Evolutionary conservation across 2,329 filamentous ascomycete species (phyloP).

Genomic region (Botrytis pseudocinerea): DNA sequence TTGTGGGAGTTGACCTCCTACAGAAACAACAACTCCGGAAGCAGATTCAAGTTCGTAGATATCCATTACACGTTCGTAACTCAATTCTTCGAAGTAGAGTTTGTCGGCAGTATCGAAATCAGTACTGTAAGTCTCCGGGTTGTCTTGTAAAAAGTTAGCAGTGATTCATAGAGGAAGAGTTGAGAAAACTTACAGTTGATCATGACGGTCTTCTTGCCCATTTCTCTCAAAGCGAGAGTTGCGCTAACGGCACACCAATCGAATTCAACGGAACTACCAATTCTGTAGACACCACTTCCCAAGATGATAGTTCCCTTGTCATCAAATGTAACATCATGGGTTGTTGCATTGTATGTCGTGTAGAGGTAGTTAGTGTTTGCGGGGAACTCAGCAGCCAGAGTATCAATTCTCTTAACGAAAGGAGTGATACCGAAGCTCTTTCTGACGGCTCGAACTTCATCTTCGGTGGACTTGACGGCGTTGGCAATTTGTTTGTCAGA

Average conservation of each 20-base stretch:
- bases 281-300: slow-evolving; percentile 94
- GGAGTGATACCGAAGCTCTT: slow-evolving; percentile 86
- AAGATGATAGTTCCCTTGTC: slow-evolving; percentile 89
- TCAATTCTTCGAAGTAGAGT: slow-evolving; percentile 95
- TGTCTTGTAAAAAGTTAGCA: slow-evolving; percentile 23
- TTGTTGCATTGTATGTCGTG: slow-evolving; percentile 95
- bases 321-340: slow-evolving; percentile 91
- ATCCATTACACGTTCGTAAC: slow-evolving; percentile 97
- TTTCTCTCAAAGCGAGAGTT: slow-evolving; percentile 75
- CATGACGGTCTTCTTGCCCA: slow-evolving; percentile 97
- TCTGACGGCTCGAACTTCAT: slow-evolving; percentile 82
- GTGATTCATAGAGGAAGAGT: neutral
- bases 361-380: slow-evolving; percentile 49
- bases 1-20: slow-evolving; percentile 93
- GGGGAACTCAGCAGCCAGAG: slow-evolving; percentile 87
- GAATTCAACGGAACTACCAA: slow-evolving; percentile 96
- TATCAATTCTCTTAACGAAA: slow-evolving; percentile 99
- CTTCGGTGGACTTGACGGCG: slow-evolving; percentile 82
- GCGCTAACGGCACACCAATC: slow-evolving; percentile 97
- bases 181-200: slow-evolving; percentile 60
- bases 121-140: slow-evolving; percentile 69
- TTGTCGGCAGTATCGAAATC: slow-evolving; percentile 89
- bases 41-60: slow-evolving; percentile 92
- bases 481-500: slow-evolving; percentile 92
- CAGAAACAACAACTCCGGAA: slow-evolving; percentile 87